Conservation (phyloP, 2,329 filamentous ascomycete genomes). For the Pseudofabraea citricarpa region DNA sequence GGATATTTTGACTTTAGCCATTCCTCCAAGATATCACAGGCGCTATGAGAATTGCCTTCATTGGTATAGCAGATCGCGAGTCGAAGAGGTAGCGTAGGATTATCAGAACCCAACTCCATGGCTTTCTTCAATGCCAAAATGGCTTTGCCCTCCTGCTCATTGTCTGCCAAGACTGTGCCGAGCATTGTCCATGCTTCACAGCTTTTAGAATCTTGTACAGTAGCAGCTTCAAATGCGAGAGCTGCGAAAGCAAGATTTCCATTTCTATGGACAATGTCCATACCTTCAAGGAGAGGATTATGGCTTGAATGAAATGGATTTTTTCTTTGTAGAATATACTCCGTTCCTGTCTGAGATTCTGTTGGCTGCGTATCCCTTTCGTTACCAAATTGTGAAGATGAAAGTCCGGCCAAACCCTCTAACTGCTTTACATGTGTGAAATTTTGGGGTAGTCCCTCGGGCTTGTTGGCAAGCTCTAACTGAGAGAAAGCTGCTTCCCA, state of each 20-base stretch:
- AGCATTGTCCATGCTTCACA: constrained; percentile 4
- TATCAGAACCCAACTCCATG: constrained; percentile 2
- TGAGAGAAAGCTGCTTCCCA: background rate
- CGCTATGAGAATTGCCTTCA: constrained; percentile 1
- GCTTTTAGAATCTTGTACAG: background rate
- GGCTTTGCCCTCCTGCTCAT: constrained; percentile 1
- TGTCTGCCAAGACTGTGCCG: constrained; percentile 3
- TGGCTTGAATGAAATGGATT: background rate
- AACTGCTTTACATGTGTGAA: too few relatives aligned
- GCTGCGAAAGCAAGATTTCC: constrained; percentile 5
- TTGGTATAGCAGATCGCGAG: constrained; percentile 5
- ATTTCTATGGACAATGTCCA: background rate
- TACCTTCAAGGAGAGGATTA: background rate
- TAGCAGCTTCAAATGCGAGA: constrained; percentile 4
- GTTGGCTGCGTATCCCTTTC: background rate
- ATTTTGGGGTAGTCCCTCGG: too few relatives aligned
- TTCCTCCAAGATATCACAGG: background rate
- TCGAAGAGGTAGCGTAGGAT: constrained; percentile 1
- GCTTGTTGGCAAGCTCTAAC: background rate
- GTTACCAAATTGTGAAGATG: background rate
- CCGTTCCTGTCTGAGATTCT: too few relatives aligned
- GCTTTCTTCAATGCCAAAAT: constrained; percentile 4
- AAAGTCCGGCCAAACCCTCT: background rate
- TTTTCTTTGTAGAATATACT: background rate
- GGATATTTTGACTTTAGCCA: constrained; percentile 6